These are phyloP conservation scores for Linaria vulgaris DNA, from an alignment of 257 asterid species.

Conservation along the genomic window DNA sequence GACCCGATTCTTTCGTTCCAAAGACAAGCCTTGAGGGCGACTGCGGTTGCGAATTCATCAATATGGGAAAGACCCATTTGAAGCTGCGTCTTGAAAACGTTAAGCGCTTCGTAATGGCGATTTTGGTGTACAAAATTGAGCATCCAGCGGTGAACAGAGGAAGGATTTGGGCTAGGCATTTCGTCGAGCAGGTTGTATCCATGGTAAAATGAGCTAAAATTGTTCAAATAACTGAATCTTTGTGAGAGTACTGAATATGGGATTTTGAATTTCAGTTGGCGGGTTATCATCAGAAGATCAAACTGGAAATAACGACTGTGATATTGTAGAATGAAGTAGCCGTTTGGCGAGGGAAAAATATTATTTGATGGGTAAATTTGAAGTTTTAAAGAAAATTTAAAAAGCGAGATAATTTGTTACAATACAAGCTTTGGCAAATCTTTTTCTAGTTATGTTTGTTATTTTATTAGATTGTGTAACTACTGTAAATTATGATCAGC, in stretches of 20 bases:
- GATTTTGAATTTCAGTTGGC: conserved; percentile 38
- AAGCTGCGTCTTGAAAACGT: conserved; percentile 54
- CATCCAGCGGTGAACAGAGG: conserved; percentile 53
- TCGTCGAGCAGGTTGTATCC: conserved; percentile 56
- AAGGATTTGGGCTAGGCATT: conserved; percentile 44
- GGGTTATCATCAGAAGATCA: conserved; percentile 39
- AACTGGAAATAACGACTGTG: background rate
- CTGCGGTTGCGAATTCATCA: conserved; percentile 63
- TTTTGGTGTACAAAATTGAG: conserved; percentile 50
- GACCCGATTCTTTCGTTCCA: conserved; percentile 48
- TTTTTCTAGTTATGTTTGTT: no score
- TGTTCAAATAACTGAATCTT: background rate
- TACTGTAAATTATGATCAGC: no score
- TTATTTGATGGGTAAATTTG: no score
- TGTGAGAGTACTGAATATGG: conserved; percentile 26
- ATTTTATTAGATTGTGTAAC: no score
- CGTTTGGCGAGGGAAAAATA: no score
- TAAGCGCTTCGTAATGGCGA: conserved; percentile 49
- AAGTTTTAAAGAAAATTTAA: no score
- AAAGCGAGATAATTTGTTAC: no score
- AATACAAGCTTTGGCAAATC: no score
- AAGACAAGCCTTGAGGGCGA: conserved; percentile 71
- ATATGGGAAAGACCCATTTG: conserved; percentile 47
- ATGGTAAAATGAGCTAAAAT: conserved; percentile 30
- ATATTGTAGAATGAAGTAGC: background rate